Conservation (phyloP, 352 stramenopile genomes). For the Globisporangium echinulatum region DNA sequence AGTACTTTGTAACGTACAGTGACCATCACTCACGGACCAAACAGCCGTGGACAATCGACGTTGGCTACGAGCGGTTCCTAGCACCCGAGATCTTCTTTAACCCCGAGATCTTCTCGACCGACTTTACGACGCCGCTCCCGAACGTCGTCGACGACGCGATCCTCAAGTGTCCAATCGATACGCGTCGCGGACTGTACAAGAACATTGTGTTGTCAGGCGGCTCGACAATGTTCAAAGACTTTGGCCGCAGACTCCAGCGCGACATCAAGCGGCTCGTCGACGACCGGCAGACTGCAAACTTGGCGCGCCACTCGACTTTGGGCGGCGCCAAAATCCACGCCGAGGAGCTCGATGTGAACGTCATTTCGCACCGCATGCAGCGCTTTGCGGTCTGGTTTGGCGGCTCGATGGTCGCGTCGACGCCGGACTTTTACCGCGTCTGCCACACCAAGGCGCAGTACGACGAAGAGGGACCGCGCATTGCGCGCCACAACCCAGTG, state of each 20-base stretch:
- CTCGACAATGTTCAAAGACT: slow-evolving; percentile 97
- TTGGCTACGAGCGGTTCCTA: slow-evolving; percentile 93
- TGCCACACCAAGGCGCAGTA: slow-evolving; percentile 97
- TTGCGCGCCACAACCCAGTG: slow-evolving; percentile 92
- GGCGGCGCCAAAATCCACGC: slow-evolving; percentile 38
- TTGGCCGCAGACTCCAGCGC: slow-evolving; percentile 89
- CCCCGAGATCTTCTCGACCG: slow-evolving; percentile 93
- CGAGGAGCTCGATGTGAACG: slow-evolving; percentile 89
- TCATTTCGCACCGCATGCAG: slow-evolving; percentile 93
- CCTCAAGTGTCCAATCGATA: slow-evolving; percentile 94
- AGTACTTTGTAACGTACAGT: slow-evolving; percentile 88
- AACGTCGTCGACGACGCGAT: slow-evolving; percentile 94
- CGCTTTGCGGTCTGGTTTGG: slow-evolving; percentile 95
- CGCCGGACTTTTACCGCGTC: slow-evolving; percentile 91
- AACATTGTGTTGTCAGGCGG: slow-evolving; percentile 95
- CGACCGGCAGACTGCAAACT: slow-evolving; percentile 86
- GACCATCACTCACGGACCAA: slow-evolving; percentile 75
- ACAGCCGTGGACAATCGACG: slow-evolving; percentile 85
- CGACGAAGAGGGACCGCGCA: slow-evolving; percentile 93
- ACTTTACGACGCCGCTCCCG: slow-evolving; percentile 91
- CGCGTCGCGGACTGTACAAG: slow-evolving; percentile 91
- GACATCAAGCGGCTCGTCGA: slow-evolving; percentile 94
- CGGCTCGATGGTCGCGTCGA: slow-evolving; percentile 92
- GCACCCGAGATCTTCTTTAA: slow-evolving; percentile 97
- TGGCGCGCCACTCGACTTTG: slow-evolving; percentile 66